Base-by-base conservation (phyloP, 768 basidiomycete species). In the Strobilomyces dryophilus region DNA sequence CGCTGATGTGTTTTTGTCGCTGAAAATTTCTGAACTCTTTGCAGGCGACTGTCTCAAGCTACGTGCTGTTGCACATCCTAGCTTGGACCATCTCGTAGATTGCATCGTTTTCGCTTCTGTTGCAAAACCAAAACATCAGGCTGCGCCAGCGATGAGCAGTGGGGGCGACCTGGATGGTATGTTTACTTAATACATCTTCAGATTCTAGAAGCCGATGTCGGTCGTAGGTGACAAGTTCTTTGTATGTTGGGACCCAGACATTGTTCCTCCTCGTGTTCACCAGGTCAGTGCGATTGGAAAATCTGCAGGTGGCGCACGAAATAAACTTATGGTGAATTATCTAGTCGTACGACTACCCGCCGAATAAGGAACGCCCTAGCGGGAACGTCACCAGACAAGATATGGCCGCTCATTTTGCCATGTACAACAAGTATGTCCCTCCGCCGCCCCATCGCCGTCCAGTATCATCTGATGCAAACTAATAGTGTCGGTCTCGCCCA, bases 121-220 rank as follows among this genome's bases (percentile, higher is more conserved):
- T 8, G 80, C 79, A 2, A 68, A 71, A 32, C 78, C 79, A 17
- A 83, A 82, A 6, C 79, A 78, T 34, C 77, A 81, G 45, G 74
- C 85, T 14, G 83, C 84, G 9, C 83, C 84, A 7, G 78, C 83
- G 0, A 85, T 87, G 83, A 83, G 80, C 41, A 84, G 83, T 45
- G 85, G 85, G 9, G 84, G 84, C 17, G 83, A 85, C 61, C 71
- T 84, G 17, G 83, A 84, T 64, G 79, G 76, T 79, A 49, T 55
- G 61, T 47, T 17, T 14, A 11, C 12, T 4, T 17, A 9, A 26
- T n/a, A 39, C 18, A 4, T 17, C 18, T 1, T 41, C 18, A 7
- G 20, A 7, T 14, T 27, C 24, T 24, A 2, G 18, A 32, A n/a
- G 20, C 15, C 20, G 15, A 54, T n/a, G n/a, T 45, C 31, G 24